These are phyloP conservation scores for Rhizopogon vesiculosus DNA, from an alignment of 768 basidiomycete species.

Conservation along the genomic window DNA sequence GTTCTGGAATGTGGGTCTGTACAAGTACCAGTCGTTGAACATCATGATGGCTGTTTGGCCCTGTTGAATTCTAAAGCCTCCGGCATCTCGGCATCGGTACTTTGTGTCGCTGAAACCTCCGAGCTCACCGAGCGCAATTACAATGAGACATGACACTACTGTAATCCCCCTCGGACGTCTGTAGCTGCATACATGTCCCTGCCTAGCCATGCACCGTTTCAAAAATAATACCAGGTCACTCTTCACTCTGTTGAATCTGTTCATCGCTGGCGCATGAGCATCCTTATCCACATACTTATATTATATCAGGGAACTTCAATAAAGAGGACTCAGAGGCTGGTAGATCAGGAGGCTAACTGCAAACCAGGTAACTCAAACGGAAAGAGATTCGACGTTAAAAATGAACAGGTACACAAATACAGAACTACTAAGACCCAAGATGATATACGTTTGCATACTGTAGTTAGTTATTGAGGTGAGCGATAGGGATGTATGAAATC, in stretches of 20 bases:
- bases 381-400: background rate
- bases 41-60: constrained; percentile 11
- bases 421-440: constrained; percentile 3
- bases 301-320: background rate
- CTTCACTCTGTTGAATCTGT: too few species aligned
- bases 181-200: too few species aligned
- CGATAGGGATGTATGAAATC: background rate
- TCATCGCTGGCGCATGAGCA: too few species aligned
- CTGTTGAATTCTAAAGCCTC: constrained; percentile 23
- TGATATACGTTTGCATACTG: constrained; percentile 2
- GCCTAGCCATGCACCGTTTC: too few species aligned
- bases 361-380: background rate
- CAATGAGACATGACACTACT: background rate
- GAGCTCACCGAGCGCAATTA: background rate
- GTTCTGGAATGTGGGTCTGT: too few species aligned
- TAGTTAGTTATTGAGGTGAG: constrained; percentile 1
- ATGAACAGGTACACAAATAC: background rate
- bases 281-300: too few species aligned
- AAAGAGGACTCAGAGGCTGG: background rate
- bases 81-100: constrained; percentile 7
- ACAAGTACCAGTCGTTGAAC: too few species aligned
- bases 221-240: too few species aligned
- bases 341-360: background rate
- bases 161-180: too few species aligned
- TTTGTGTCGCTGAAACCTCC: background rate